Conservation (phyloP, 805 yeast species). For the Schwanniomyces yamadae region DNA sequence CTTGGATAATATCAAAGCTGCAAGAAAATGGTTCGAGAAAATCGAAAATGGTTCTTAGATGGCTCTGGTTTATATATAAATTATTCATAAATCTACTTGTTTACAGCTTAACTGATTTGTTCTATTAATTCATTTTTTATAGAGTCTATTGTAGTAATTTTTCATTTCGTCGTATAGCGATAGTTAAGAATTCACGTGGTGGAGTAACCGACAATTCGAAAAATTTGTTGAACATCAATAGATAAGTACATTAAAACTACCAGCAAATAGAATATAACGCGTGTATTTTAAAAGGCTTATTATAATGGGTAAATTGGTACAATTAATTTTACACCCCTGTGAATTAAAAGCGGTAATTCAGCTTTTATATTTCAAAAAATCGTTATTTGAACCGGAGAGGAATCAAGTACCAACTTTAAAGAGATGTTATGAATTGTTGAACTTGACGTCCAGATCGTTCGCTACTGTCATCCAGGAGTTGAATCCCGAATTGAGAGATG, state of each 20-base stretch:
- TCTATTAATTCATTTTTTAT: no score
- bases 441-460: conserved; percentile 81
- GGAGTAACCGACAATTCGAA: no score
- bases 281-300: no score
- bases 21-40: conserved; percentile 52
- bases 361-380: conserved; percentile 51
- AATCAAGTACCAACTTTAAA: conserved; percentile 30
- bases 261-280: no score
- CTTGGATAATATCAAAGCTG: conserved; percentile 57
- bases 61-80: no score
- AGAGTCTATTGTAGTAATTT: no score
- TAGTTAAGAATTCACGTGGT: no score
- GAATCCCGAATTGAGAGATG: conserved; percentile 83
- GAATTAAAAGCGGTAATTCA: conserved; percentile 72
- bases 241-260: no score
- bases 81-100: no score
- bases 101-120: no score
- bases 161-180: no score
- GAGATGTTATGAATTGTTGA: conserved; percentile 67
- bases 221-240: no score
- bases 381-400: conserved; percentile 49
- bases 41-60: conserved; percentile 27
- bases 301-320: conserved; percentile 63
- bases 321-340: conserved; percentile 64
- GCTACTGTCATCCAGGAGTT: conserved; percentile 91